Base-by-base conservation (phyloP, 2,329 filamentous ascomycete genomes). In the Alternaria gaisen region DNA sequence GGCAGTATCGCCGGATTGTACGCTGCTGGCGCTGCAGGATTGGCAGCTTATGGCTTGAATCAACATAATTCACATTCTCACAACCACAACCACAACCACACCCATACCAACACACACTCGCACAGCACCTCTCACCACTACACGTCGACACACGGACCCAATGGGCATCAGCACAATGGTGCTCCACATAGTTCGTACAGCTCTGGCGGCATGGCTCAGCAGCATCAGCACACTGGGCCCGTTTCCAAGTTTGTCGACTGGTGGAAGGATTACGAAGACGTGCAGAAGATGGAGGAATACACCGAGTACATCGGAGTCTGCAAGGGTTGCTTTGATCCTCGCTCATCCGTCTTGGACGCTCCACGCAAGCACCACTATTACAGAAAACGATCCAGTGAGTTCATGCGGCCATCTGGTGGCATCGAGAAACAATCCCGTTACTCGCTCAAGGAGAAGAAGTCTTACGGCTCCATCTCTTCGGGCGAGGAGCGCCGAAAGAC, bases 281-380 rank as follows among this genome's bases (percentile, higher is more conserved):
- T 90, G 1, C 84, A 83, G 18, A 85, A 85, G 71, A 90, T 88
- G 79, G 88, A 90, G 74, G 87, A 89, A 71, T 90, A 90, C 69
- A 89, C 87, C 1, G 87, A 90, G 75, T 85, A 86, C 60, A 89
- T 89, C 67, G 88, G 88, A 22, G 85, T 90, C 3, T 90, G 88
- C 78, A 87, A 84, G 64, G 80, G 88, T 67, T 90, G 88, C 72
- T 90, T 90, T 69, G 87, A 89, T 61, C 87, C 87, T 7, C 81
- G 83, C 9, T 85, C 84, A 16, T 83, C 81, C 4, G 82, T 85
- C 3, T 73, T 78, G 60, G 83, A 89, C 71, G 88, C 87, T 0
- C 88, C 88, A 6, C 82, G 88, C 53, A 86, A 85, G 65, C 88
- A 90, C 69, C 79, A 88, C 67, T 87, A 87, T 70, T 77, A 82